phyloP scores from a whole-genome alignment of 2,329 filamentous ascomycete genomes.

The Aspergillus brasiliensis region DNA sequence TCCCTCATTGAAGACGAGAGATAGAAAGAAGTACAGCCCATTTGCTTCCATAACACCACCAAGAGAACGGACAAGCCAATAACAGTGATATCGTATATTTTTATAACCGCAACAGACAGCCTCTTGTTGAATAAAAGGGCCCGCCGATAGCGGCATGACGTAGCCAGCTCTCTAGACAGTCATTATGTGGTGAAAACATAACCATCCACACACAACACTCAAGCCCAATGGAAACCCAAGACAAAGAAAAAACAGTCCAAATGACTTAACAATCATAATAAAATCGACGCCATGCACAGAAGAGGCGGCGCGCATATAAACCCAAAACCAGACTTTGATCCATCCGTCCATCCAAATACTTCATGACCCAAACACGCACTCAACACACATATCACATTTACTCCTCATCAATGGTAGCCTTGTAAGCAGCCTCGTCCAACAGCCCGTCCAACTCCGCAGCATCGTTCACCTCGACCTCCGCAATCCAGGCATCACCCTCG shows the following conservation, averaged over 20 bases:
- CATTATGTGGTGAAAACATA: background rate
- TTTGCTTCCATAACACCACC: background rate
- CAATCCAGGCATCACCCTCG: constrained; percentile 91
- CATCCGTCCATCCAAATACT: constrained; percentile 12
- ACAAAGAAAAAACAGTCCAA: background rate
- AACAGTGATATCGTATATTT: background rate
- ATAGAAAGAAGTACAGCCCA: background rate
- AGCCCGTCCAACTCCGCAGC: constrained; percentile 70
- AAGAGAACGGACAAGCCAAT: background rate
- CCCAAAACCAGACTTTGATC: background rate
- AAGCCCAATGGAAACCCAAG: background rate
- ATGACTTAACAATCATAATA: background rate
- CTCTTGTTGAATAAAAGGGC: background rate
- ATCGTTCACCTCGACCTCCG: constrained; percentile 77
- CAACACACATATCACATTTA: constrained; percentile 4
- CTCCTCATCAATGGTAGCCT: constrained; percentile 65
- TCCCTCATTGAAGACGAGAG: constrained; percentile 58
- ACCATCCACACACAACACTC: background rate
- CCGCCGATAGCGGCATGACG: background rate
- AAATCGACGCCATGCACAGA: background rate
- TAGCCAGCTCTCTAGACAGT: background rate
- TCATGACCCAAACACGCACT: constrained; percentile 8
- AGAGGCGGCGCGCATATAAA: background rate
- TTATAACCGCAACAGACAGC: background rate
- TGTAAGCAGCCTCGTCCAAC: constrained; percentile 79